Evolutionary conservation across 805 yeast species (phyloP), one percentile per base, ranked within the genome.

Genomic region (Suhomyces xylopsoci): DNA sequence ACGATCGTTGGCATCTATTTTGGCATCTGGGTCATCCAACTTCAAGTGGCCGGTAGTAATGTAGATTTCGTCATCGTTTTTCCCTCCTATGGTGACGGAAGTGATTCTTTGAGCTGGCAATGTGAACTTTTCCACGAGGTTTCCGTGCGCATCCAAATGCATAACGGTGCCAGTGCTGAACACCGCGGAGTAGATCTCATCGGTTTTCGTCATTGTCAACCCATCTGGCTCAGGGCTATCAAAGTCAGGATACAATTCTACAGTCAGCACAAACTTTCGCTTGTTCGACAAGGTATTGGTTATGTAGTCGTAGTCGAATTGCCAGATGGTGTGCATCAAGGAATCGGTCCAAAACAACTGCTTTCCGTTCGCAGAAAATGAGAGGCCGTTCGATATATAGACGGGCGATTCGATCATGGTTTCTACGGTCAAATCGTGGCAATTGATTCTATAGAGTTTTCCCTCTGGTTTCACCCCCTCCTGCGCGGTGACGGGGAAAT

Each of bases 151-250:
- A 41, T 81, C 70, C 55, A 81, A 76, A 59, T 84, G 81, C 45
- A 84, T 76, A 8, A 90, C 83, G 20, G 79, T 64, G 42, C 73
- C 65, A 1, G 87, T 78, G 25, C 84, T 78, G 81, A 86, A 90
- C 10, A 88, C 81, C 1, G 96, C 88, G 5, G 83, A 73, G 69
- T 80, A 87, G 40, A 91, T 63, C 49, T 80, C 74, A 7, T 82
- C 85, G 32, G 74, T 67, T 2, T 68, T 68, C 42, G 87, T 82
- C 57, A 87, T 69, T 24, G 84, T 74, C 57, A 87, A 77, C 19
- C 97, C 97, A 66, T 91, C 97, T 0, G 97, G 97, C 58, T 84
- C 94, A 7, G 85, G 53, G 26, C 56, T 50, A 19, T 70, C 65
- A 5, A 40, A 52, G 41, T 45, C 63, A 20, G 62, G 62, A 49